Conservation (phyloP, 78 protist genomes). For the Dictyostelium brefeldianum region DNA sequence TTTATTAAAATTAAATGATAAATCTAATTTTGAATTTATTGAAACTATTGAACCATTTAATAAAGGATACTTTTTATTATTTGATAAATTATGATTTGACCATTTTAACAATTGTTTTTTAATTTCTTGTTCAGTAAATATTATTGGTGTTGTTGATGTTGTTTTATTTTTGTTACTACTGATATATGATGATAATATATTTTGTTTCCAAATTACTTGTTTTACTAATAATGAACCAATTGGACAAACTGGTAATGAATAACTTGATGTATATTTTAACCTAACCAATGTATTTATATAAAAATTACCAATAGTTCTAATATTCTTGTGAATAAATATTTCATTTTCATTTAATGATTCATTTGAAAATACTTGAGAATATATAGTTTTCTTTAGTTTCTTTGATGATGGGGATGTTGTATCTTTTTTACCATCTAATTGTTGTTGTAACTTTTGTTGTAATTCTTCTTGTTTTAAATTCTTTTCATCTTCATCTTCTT, state of each 20-base stretch:
- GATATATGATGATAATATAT: neutral
- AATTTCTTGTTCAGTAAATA: neutral
- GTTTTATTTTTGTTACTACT: neutral
- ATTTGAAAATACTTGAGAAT: neutral
- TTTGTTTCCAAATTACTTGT: constrained; percentile 37
- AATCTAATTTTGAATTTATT: constrained; percentile 29
- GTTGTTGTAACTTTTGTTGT: neutral
- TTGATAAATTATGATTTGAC: neutral
- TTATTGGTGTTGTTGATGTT: too few relatives aligned
- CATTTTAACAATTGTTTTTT: neutral
- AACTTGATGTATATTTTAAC: neutral
- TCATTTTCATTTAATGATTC: neutral
- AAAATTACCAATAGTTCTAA: constrained; percentile 14
- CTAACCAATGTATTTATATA: constrained; percentile 34
- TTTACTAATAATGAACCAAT: neutral
- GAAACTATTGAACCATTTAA: constrained; percentile 59
- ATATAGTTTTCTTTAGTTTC: neutral
- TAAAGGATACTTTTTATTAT: constrained; percentile 10
- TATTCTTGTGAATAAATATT: constrained; percentile 22
- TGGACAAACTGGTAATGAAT: constrained; percentile 56
- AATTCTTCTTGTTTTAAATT: neutral
- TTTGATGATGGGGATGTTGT: neutral
- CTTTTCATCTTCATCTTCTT: neutral
- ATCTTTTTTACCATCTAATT: neutral
- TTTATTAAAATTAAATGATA: constrained; percentile 27